Evolutionary conservation across 2,329 filamentous ascomycete species (phyloP), one percentile per base, ranked within the genome.

Genomic region (Paraconiothyrium brasiliense): DNA sequence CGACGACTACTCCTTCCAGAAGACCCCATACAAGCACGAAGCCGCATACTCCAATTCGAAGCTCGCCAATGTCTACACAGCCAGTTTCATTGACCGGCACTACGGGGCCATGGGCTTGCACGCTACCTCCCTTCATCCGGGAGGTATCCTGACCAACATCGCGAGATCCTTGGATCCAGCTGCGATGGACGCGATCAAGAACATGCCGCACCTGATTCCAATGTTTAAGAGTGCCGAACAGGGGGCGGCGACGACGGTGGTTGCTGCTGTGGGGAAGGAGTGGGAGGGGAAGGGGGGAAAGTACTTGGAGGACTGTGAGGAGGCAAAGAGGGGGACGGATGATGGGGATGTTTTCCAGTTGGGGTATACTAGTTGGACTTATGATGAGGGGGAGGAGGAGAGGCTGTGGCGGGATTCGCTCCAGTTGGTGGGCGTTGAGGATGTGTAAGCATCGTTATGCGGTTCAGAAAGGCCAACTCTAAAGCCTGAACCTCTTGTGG

Each of bases 21-120:
- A 30, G 71, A 65, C 11, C 10, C 14, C 32, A 5, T 67, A 67
- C 35, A 30, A 58, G n/a, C 22, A 75, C 0, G 75, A 69, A 59
- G 41, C 60, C 1, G 77, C 82, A 1, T 87, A 87, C 64, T 80
- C 76, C 0, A 80, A 84, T 62, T 76, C 78, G 43, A 88, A 87
- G 66, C 78, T 80, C 0, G 84, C 85, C 10, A 85, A 84, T 60
- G 78, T 86, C 24, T 84, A 80, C 66, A 81, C 84, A 60, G 81
- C 85, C 5, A 85, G 83, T 61, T 78, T 85, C 57, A 76, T 86
- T 22, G 84, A 86, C 32, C 78, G 84, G 1, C 78, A 76, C 0
- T 86, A 84, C 64, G 82, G 80, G 1, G n/a, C 67, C 0, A 66
- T 73, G 4, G 80, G 82, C 5, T 61, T 87, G 0, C 83, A 83